Evolutionary conservation across 2,329 filamentous ascomycete genomes (phyloP), one percentile per base, ranked within the genome.

Genomic region (Aschersonia sp.): DNA sequence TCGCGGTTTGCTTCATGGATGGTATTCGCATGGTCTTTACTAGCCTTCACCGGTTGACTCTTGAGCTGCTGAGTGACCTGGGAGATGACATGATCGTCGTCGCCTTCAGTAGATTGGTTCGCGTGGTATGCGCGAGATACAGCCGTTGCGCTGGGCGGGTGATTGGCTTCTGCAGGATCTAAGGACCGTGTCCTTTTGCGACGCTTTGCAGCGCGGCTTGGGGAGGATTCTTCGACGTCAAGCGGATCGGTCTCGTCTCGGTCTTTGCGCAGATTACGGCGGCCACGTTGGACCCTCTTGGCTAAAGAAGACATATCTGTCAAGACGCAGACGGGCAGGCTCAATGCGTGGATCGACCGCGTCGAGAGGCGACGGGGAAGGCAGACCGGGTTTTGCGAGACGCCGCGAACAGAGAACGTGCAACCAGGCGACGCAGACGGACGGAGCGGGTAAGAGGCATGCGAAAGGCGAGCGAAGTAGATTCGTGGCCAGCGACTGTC

Each of bases 1-100:
- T 79, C 74, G 41, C 71, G 71, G 51, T 77, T 74, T 47, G 71
- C 69, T 56, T 80, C 76, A 59, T 83, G 79, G 47, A 79, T 76
- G 43, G 72, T 66, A 59, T 84, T 84, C 48, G 78, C 68, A 54
- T 83, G 75, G 48, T 83, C 77, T 52, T 70, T 72, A 60, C 72
- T 75, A 41, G 77, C 79, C 54, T 81, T 74, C 1, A 81, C 76
- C 2, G 65, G 60, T 47, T 68, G 65, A 6, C 65, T 61, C 43
- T 69, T 64, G 12, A 78, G 64, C 49, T 73, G 69, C 53, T 77
- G 73, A 10, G 72, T 69, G 51, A 79, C 70, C 50, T 73, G 73
- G 30, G 72, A 69, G 30, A 79, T 70, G n/a, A 77, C 59, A 52
- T 73, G 69, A 52, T 77, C 74, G 49, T 78, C 72, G 37, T 76